Base-by-base conservation (phyloP, 2,329 filamentous ascomycete species). In the Exophiala aquamarina region DNA sequence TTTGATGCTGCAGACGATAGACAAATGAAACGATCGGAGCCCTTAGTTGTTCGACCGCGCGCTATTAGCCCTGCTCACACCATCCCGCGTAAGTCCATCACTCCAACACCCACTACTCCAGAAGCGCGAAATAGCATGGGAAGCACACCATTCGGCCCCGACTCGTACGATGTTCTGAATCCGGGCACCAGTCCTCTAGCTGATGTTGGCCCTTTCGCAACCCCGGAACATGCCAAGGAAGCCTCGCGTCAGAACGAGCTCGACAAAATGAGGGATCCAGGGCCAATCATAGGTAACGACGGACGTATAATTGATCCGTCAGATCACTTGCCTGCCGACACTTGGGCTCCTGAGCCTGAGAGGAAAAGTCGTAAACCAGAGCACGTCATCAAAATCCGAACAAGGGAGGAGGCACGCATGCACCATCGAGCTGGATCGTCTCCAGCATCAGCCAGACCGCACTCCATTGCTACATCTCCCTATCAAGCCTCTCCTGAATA, bases 341-440 rank as follows among this genome's bases (percentile, higher is more conserved):
- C 79, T 2, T 85, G 82, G 82, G 82, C 82, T 1, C 82, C 82
- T 1, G 82, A 85, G 58, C 82, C 82, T 2, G 79, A 83, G 54
- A 73, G 74, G 31, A 84, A 83, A 56, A 68, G 62, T 38, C 67
- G 66, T 41, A 68, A 77, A 63, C 68, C 72, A 17, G 72, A 74
- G 37, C 68, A 75, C 19, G 70, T 74, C 13, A 66, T 75, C 37
- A 69, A 70, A 9, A 74, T 75, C 54, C 71, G 70, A 20, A 52
- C 63, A 47, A 48, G 60, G 33, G 59, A 49, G 38, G 57, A 50
- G 49, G 56, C 26, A n/a, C 53, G 26, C 45, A 57, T 42, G 21
- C 52, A 54, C 11, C 40, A 29, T 13, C 52, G 48, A 20, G 41
- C 26, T 38, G 58, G 41, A 36, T 56, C 56, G 34, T 57, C 50